Base-by-base conservation (phyloP, 306 rosid genomes). In the Sindora glabra region DNA sequence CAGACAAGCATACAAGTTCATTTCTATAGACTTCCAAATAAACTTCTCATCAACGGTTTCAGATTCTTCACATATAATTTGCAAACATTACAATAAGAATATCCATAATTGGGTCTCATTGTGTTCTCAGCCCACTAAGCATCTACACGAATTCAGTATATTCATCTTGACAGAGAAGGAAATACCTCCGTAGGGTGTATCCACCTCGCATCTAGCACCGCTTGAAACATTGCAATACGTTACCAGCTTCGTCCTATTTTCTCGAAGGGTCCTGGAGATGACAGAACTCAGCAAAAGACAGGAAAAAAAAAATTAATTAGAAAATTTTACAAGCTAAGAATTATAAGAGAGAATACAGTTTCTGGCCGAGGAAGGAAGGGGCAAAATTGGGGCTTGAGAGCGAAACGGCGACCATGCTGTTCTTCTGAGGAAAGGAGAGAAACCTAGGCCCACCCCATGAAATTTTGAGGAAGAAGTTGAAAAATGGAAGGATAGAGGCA, bases 171-270 rank as follows among this genome's bases (percentile, higher is more conserved):
- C 32, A 25, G 0, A 26, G 10, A 70, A 47, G 24, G 16, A 32
- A 56, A 41, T 68, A 92, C 96, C 98, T 81, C 69, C 96, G 22
- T 75, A 76, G 4, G 96, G 95, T 25, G 95, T 13, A 67, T 82
- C 97, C 38, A 83, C 77, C 10, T 90, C 77, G 72, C 98, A 92
- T 51, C 63, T 74, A 47, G 76, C 58, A 53, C 75, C 61, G 56
- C 41, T 59, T 14, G 66, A 40, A 53, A 26, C 41, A 34, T 27
- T 33, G 42, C 38, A 16, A 69, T 39, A 33, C 2, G 56, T 17
- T 40, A 14, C 47, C 16, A 27, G 61, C 59, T 59, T 80, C 74
- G 18, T 46, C 22, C 75, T 22, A 46, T 54, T 74, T 60, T 67
- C 62, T 26, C 53, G 81, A 61, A 62, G 51, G 19, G 61, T 37